Base-by-base conservation (phyloP, 164 flowering plant genomes). In the Aristolochia fimbriata region DNA sequence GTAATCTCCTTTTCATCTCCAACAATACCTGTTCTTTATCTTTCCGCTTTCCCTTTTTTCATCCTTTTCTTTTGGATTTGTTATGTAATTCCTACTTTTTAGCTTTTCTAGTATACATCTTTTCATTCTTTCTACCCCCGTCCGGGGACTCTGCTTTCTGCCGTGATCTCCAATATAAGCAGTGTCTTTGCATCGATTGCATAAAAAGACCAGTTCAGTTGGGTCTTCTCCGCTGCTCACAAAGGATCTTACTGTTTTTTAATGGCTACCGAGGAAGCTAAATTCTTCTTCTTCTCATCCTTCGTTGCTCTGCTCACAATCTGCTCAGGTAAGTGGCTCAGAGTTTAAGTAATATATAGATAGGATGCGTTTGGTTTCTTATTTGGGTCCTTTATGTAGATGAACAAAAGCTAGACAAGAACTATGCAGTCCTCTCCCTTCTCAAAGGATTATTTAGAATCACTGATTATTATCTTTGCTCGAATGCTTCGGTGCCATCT, bases 291-390 rank as follows among this genome's bases (percentile, higher is more conserved):
- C 41, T 74, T 68, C 56, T 50, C 66, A 27, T 27, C 30, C 41
- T 73, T 67, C 59, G 30, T 62, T 31, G 75, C 48, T 71, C 59
- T 55, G 72, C 66, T 37, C 67, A 71, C 73, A 19, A 64, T 50
- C 70, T 70, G 73, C 61, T 72, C 81, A 62, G 88, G 88, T 76
- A 59, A 65, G 79, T 49, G 17, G 7, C 66, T 53, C 47, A 37
- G 8, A 10, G 7, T 7, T 7, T 3, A 37, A 37, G 43, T 7
- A 37, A 10, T 37, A 37, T 37, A 6, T 5, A 37, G 9, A 10
- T 37, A 1, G 8, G 43, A 37, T 59, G 15, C 49, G 8, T 24
- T 59, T 47, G n/a, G n/a, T n/a, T 47, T 47, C 16, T 24, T n/a
- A 46, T 47, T 17, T 41, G 4, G 43, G 12, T 37, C 43, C 8